These are phyloP conservation scores for Cornus controversa DNA, from an alignment of 148 eudicot genomes.

Conservation along the genomic window DNA sequence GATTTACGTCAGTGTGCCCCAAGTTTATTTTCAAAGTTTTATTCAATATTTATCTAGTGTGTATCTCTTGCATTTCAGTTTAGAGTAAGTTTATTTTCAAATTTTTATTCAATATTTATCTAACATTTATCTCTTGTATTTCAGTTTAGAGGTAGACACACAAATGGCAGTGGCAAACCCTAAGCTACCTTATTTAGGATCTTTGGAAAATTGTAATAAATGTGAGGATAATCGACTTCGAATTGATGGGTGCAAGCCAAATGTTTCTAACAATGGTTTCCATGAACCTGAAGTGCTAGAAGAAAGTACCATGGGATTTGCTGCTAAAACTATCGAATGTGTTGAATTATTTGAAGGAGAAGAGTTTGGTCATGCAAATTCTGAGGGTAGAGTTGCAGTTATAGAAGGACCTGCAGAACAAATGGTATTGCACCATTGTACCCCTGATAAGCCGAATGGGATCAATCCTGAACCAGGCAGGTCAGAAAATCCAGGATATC, in stretches of 20 bases:
- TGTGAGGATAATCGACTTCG: constrained; percentile 25
- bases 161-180: constrained; percentile 26
- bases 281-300: constrained; percentile 27
- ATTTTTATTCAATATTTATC: background rate
- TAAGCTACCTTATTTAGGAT: constrained; percentile 22
- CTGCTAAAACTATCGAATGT: constrained; percentile 14
- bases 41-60: constrained; percentile 18
- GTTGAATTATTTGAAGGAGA: constrained; percentile 22
- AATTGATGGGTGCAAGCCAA: constrained; percentile 29
- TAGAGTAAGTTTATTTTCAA: background rate
- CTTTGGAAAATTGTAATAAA: constrained; percentile 22
- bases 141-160: constrained; percentile 73
- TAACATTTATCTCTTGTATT: constrained; percentile 32
- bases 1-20: constrained; percentile 9
- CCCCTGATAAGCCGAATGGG: constrained; percentile 25
- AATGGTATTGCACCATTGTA: constrained; percentile 12
- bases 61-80: constrained; percentile 16
- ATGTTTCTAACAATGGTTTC: constrained; percentile 23
- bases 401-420: constrained; percentile 19
- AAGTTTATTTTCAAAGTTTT: background rate
- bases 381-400: constrained; percentile 19
- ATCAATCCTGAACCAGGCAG: constrained; percentile 16
- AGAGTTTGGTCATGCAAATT: constrained; percentile 12
- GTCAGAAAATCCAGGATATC: constrained; percentile 21
- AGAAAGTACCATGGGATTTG: constrained; percentile 23